phyloP scores from a whole-genome alignment of 2,329 filamentous ascomycete genomes.

The Aspergillus fumigatiaffinis region DNA sequence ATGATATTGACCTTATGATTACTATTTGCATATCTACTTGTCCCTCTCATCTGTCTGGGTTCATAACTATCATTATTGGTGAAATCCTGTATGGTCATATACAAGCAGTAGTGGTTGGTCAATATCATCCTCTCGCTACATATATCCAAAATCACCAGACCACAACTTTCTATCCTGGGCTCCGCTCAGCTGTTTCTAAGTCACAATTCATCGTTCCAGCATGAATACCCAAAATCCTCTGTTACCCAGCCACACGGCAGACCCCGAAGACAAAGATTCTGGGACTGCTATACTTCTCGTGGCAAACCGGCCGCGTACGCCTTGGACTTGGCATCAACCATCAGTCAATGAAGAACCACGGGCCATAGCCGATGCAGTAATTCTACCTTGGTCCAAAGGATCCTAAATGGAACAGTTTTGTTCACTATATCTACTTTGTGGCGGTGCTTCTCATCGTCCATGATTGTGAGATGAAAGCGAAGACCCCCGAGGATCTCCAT shows the following conservation, averaged over 20 bases:
- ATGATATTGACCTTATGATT: not conserved
- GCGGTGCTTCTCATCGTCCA: not conserved
- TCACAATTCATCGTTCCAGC: not conserved
- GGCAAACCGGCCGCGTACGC: slow-evolving; percentile 8
- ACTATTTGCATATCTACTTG: too few relatives aligned
- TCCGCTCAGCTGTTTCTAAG: too few relatives aligned
- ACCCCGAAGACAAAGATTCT: not conserved
- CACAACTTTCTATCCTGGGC: not conserved
- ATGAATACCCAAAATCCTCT: not conserved
- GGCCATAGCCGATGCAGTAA: not conserved
- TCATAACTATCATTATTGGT: too few relatives aligned
- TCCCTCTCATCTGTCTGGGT: not conserved
- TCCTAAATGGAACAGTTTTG: too few relatives aligned
- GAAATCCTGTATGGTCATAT: too few relatives aligned
- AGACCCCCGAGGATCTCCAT: not conserved
- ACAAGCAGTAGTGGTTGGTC: not conserved
- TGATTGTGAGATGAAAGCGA: not conserved
- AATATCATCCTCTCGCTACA: not conserved
- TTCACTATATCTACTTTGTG: not conserved
- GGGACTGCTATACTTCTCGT: not conserved
- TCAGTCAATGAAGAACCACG: not conserved
- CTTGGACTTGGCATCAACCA: slow-evolving; percentile 1
- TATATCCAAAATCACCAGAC: not conserved
- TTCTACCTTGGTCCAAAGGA: not conserved
- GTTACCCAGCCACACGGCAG: not conserved